Percentiles rank a stretch among this genome's conserved stretches.
phyloP scores from a whole-genome alignment of 148 eudicot species.

The Amaranthus palmeri region DNA sequence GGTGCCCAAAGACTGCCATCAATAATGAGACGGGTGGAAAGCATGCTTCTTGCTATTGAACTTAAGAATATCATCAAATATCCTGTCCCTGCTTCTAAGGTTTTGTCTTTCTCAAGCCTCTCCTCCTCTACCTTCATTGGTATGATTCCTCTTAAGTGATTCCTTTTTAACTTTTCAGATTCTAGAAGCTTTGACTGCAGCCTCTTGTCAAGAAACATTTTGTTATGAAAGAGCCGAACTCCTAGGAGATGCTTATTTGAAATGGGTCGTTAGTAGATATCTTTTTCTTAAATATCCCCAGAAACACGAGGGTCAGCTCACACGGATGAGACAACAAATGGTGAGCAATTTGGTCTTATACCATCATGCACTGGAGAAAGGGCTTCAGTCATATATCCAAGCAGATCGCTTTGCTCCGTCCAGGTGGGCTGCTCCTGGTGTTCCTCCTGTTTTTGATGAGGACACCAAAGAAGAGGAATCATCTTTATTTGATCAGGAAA shows the following conservation, averaged over 20 bases:
- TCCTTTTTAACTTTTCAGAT: slow-evolving; percentile 32
- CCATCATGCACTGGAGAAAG: slow-evolving; percentile 72
- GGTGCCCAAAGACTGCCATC: slow-evolving; percentile 98
- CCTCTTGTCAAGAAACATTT: slow-evolving; percentile 97
- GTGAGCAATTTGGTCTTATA: slow-evolving; percentile 92
- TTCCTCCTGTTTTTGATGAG: slow-evolving; percentile 93
- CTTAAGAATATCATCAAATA: slow-evolving; percentile 68
- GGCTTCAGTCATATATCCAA: slow-evolving; percentile 92
- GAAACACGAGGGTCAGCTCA: slow-evolving; percentile 98
- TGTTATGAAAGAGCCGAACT: slow-evolving; percentile 99
- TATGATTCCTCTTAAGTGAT: not conserved
- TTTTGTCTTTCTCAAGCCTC: slow-evolving; percentile 14
- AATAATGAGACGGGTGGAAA: slow-evolving; percentile 94
- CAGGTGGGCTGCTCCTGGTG: slow-evolving; percentile 99
- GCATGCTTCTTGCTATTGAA: slow-evolving; percentile 93
- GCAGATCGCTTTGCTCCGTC: slow-evolving; percentile 97
- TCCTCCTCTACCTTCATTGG: not conserved
- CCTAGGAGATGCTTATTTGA: slow-evolving; percentile 93
- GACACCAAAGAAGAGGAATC: slow-evolving; percentile 67
- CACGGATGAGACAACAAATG: slow-evolving; percentile 98
- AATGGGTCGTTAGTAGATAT: slow-evolving; percentile 95
- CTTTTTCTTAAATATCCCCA: slow-evolving; percentile 91
- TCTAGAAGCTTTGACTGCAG: slow-evolving; percentile 97
- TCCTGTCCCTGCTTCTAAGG: slow-evolving; percentile 86
- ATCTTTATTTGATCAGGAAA: slow-evolving; percentile 54